phyloP scores from a whole-genome alignment of 148 eudicot species.

The Diospyros kaki region DNA sequence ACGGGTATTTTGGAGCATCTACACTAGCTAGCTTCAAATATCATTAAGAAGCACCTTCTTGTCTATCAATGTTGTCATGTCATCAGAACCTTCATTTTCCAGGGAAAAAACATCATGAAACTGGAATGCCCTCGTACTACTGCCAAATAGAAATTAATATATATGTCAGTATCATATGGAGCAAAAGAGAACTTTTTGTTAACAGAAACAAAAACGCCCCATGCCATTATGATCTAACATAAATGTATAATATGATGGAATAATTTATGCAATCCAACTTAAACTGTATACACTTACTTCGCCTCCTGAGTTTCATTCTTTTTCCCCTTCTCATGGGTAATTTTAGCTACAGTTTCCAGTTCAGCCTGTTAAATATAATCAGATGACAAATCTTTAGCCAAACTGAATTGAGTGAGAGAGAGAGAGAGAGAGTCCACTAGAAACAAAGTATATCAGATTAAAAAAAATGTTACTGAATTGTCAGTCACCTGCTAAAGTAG shows the following conservation, averaged over 20 bases:
- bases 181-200: neutral
- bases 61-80: conserved; percentile 73
- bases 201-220: neutral
- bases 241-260: neutral
- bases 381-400: neutral
- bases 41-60: conserved; percentile 44
- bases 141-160: conserved; percentile 25
- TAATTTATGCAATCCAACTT: conserved; percentile 6
- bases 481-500: neutral
- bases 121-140: conserved; percentile 79
- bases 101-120: conserved; percentile 70
- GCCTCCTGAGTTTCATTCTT: conserved; percentile 80
- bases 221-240: conserved; percentile 14
- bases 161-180: neutral
- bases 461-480: neutral
- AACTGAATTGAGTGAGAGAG: neutral
- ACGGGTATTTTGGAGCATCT: neutral
- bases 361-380: conserved; percentile 55
- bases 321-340: conserved; percentile 81
- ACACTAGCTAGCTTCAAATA: neutral
- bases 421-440: neutral
- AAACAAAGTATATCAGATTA: neutral
- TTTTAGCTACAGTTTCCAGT: conserved; percentile 85
- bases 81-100: conserved; percentile 88
- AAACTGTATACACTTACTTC: conserved; percentile 22